Evolutionary conservation across 2,329 filamentous ascomycete species (phyloP).

Genomic region (Ceratocystis diversiconidia): DNA sequence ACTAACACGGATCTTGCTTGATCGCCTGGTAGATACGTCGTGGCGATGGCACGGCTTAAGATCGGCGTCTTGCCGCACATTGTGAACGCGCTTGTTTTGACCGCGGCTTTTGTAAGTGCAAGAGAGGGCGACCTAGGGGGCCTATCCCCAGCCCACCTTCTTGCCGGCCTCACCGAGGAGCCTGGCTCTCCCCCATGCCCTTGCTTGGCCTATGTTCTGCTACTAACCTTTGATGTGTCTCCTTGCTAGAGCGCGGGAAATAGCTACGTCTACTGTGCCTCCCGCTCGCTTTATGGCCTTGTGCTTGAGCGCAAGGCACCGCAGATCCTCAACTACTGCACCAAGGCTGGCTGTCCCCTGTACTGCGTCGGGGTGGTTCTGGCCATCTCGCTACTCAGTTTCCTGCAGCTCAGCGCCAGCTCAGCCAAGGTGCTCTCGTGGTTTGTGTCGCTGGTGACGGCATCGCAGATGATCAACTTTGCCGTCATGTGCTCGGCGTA

Average conservation of each 20-base stretch:
- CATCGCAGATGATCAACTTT: conserved; percentile 62
- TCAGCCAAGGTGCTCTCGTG: conserved; percentile 55
- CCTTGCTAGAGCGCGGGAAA: conserved; percentile 40
- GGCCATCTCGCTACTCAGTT: conserved; percentile 54
- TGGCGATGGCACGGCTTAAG: conserved; percentile 52
- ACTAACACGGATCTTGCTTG: background rate
- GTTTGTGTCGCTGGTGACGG: conserved; percentile 56
- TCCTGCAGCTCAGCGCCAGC: conserved; percentile 54
- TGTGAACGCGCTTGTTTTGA: conserved; percentile 58
- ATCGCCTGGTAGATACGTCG: conserved; percentile 27
- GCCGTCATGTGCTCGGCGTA: conserved; percentile 56
- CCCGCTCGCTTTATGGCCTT: conserved; percentile 52
- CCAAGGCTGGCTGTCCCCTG: conserved; percentile 52
- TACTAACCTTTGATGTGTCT: background rate
- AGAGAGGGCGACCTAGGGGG: background rate
- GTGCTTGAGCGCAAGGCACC: conserved; percentile 56
- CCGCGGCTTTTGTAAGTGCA: conserved; percentile 28
- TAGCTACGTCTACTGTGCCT: conserved; percentile 50
- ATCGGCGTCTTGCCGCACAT: conserved; percentile 53
- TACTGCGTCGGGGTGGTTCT: conserved; percentile 57
- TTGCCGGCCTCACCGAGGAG: too few species aligned
- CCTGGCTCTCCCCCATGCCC: background rate
- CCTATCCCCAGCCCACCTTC: too few species aligned
- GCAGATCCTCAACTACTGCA: conserved; percentile 45
- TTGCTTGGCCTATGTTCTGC: conserved; percentile 30